A percentile compares a stretch with the other conserved stretches of the same genome.
Conservation (phyloP, 2,329 filamentous ascomycete genomes). For the Ceratocystis cubensis region DNA sequence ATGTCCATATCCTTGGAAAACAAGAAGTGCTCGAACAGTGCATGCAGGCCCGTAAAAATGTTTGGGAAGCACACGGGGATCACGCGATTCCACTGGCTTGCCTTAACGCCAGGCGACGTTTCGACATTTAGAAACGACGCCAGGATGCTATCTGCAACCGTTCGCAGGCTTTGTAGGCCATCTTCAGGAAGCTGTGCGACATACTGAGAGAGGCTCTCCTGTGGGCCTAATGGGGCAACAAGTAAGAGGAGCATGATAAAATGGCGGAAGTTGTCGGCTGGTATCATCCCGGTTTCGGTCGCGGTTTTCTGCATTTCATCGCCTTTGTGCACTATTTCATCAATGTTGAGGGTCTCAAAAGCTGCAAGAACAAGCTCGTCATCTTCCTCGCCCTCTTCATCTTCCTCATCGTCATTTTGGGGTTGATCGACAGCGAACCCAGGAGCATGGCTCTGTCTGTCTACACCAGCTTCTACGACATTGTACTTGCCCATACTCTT, state of each 20-base stretch:
- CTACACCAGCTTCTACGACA: constrained; percentile 9
- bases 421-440: constrained; percentile 39
- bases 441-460: constrained; percentile 22
- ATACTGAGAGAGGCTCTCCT: constrained; percentile 52
- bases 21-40: constrained; percentile 62
- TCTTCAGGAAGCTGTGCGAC: constrained; percentile 42
- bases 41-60: constrained; percentile 54
- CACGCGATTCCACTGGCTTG: constrained; percentile 46
- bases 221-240: constrained; percentile 49
- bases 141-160: constrained; percentile 51
- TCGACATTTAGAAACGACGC: constrained; percentile 55
- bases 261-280: constrained; percentile 58
- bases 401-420: constrained; percentile 32
- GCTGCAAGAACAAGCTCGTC: constrained; percentile 54
- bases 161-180: constrained; percentile 41
- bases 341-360: constrained; percentile 53
- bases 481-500: constrained; percentile 13
- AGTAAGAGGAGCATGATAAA: constrained; percentile 58
- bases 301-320: constrained; percentile 31
- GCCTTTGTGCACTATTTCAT: constrained; percentile 46
- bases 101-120: constrained; percentile 49
- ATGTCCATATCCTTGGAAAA: constrained; percentile 62
- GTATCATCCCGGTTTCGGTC: constrained; percentile 51
- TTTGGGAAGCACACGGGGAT: constrained; percentile 50
- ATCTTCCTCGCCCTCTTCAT: constrained; percentile 32